A percentile compares a stretch with the other conserved stretches of the same genome.
phyloP scores from a whole-genome alignment of 1,284 basidiomycete genomes.

The Ganoderma leucocontextum region DNA sequence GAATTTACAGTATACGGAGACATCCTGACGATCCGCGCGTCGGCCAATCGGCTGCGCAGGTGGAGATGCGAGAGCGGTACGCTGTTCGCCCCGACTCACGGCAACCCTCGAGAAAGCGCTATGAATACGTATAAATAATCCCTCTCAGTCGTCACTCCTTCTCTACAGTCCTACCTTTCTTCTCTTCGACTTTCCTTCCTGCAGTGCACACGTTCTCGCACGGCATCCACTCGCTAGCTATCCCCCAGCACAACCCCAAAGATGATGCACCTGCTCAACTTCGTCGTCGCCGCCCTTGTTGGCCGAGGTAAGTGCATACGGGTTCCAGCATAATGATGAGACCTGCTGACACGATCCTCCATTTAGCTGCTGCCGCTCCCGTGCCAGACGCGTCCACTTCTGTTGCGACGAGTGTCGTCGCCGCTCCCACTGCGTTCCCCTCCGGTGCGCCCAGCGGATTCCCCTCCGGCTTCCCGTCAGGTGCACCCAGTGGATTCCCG shows the following conservation, averaged over 20 bases:
- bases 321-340: background rate
- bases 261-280: conserved; percentile 3
- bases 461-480: too few species aligned
- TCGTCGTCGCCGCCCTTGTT: conserved; percentile 3
- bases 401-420: background rate
- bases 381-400: background rate
- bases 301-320: background rate
- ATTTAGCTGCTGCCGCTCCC: background rate
- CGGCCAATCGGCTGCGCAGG: conserved; percentile 1
- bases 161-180: background rate
- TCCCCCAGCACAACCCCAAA: background rate
- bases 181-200: background rate
- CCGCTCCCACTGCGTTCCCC: background rate
- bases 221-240: background rate
- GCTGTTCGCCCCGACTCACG: background rate
- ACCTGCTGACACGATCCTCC: background rate
- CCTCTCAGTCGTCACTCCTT: background rate
- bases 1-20: background rate
- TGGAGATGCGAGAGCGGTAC: background rate
- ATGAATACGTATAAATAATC: background rate
- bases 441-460: background rate
- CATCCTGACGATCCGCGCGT: background rate
- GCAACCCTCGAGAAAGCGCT: conserved; percentile 1
- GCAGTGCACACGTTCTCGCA: background rate
- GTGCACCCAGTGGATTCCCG: background rate